Evolutionary conservation across 495 filamentous ascomycete species (phyloP), one percentile per base, ranked within the genome.

Genomic region (Trichoderma erinaceum): DNA sequence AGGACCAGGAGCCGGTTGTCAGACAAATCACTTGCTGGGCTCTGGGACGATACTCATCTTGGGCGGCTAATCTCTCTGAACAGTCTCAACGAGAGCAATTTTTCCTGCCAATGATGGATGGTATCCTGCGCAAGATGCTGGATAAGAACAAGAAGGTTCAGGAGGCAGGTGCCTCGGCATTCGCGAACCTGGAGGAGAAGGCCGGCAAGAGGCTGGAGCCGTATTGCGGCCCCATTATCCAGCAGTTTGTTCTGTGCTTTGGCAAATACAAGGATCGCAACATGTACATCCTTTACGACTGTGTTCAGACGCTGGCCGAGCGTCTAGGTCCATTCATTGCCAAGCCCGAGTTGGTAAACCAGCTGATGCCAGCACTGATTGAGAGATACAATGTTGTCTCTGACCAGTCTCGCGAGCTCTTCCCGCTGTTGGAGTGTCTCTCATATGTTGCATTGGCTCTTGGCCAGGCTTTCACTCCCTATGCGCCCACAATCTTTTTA

Each of bases 201-300:
- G 92, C 95, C 0, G 90, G 91, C 38, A 87, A 86, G 66, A 81
- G 87, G 69, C 76, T 99, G 68, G 87, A 88, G 66, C 90, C 90
- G 7, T 98, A 96, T 79, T 94, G 91, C 74, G 84, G 89, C 63
- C 91, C 92, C 38, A 99, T 99, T 71, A 87, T 98, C 64, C 88
- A 86, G 52, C 96, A 98, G 76, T 98, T 93, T 73, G 94, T 97
- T 50, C 80, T 85, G 68, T 98, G 96, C 76, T 98, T 99, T 79
- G 83, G 78, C 32, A 91, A 89, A 76, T 99, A 98, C 85, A 97
- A 99, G 82, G 94, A 98, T 76, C 88, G 92, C 65, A 99, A 99
- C 81, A 97, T 97, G 87, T 97, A 94, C 80, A 92, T 98, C 68
- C 87, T 99, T 44, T 99, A 99, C 78, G 96, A 98, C 80, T 99